Evolutionary conservation across 2,329 filamentous ascomycete genomes (phyloP), one percentile per base, ranked within the genome.

Genomic region (Emericellopsis cladophorae): DNA sequence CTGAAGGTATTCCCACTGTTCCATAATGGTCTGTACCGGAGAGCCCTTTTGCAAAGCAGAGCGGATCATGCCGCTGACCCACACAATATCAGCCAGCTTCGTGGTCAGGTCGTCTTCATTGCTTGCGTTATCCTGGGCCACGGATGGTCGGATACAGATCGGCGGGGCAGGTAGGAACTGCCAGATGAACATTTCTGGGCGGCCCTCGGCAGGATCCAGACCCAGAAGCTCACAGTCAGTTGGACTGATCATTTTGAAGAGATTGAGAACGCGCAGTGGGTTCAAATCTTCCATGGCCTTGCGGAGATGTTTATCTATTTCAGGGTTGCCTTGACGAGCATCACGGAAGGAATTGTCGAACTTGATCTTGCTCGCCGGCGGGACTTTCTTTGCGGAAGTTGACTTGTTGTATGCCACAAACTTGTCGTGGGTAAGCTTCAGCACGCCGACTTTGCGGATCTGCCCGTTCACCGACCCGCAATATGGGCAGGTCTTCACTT

Each of bases 181-280:
- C 92, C 92, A 98, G 36, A 98, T 78, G 58, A 96, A 93, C 79
- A 94, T 94, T 57, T 98, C 92, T 0, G 92, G 92, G 15, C 89
- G 76, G 10, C 87, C 87, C 51, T 95, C 88, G 12, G 76, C 72
- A 1, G 89, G 85, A 53, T 95, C 81, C 51, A 98, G 76, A 5
- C 90, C 90, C 1, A 98, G 70, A 18, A 98, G 70, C 59, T 96
- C 89, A 57, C 90, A 95, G 58, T 98, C 92, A 7, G 77, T 76
- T 3, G 84, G 76, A 11, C 79, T 81, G 42, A 98, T 87, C 54
- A 83, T 79, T 59, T 88, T 89, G 67, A 98, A 95, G 26, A 98
- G 73, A 50, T 94, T 94, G 42, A 96, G 65, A 1, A 94, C 86
- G 44, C 85, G 74, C 21, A 96, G 68, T 0, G 92, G 89, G 50